Conservation (phyloP, 768 basidiomycete species). For the Suillus clintonianus region DNA sequence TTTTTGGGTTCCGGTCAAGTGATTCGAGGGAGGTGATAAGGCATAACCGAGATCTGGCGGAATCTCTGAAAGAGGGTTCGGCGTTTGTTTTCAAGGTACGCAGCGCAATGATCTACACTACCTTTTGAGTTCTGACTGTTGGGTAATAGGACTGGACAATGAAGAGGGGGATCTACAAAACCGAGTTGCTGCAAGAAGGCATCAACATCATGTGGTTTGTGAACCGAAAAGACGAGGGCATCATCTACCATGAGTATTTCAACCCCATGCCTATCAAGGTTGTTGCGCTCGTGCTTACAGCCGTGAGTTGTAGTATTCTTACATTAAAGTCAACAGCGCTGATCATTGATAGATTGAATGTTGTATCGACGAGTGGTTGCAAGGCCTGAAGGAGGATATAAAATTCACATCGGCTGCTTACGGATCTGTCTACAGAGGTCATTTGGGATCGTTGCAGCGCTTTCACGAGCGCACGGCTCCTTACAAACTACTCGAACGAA, state of each 20-base stretch:
- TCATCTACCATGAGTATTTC: neutral
- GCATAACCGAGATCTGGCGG: too few species aligned
- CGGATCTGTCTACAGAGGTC: constrained; percentile 1
- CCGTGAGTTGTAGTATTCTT: neutral
- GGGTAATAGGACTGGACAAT: too few species aligned
- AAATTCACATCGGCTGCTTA: neutral
- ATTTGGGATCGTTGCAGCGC: constrained; percentile 3
- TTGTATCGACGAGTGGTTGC: neutral
- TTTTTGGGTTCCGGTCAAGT: constrained; percentile 2
- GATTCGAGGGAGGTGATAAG: neutral
- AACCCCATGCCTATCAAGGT: neutral
- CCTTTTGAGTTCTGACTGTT: neutral
- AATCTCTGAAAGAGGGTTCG: too few species aligned
- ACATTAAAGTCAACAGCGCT: neutral
- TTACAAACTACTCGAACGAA: neutral
- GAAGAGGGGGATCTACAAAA: too few species aligned
- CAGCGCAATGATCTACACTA: neutral
- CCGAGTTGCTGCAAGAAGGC: neutral
- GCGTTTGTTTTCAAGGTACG: neutral
- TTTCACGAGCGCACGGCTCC: constrained; percentile 4
- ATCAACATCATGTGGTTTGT: neutral
- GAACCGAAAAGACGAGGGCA: neutral
- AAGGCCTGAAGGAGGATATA: neutral
- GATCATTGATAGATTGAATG: neutral
- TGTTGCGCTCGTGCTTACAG: neutral